Base-by-base conservation (phyloP, 129 eudicot genomes). In the Rutidosis leptorrhynchoides region DNA sequence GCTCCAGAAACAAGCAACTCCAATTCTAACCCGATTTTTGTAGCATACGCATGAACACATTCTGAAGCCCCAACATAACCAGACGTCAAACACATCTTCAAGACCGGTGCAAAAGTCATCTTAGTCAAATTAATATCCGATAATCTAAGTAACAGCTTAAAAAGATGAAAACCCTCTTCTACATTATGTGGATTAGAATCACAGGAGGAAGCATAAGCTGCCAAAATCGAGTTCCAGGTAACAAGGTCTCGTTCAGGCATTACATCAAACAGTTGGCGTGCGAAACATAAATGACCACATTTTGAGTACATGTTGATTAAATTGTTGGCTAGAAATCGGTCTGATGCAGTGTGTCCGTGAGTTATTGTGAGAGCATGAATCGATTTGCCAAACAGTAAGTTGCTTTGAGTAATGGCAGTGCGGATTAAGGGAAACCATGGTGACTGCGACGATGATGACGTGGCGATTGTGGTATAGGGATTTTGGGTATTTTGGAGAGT, bases 171-270 rank as follows among this genome's bases (percentile, higher is more conserved):
- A 57, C 62, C 62, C 62, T 26, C 32, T 57, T 26, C 62, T 3
- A 26, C 62, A 57, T 24, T 26, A 5, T 37, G 20, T 3, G 20
- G 6, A 25, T 57, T 17, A 14, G 27, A 27, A 27, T 58, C 63
- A 10, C 63, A 58, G 21, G 10, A n/a, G 40, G 33, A 58, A 24
- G 35, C 63, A 58, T 58, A 58, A 27, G 63, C 63, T 23, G 37
- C 78, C n/a, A 78, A 64, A 14, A 70, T 82, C 20, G 81, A 78
- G 25, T 82, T 82, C 86, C 87, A 82, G 2, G 87, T 65, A 3
- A 82, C 73, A 9, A 70, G 70, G 62, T 82, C 81, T 71, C 83
- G 62, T 12, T 74, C 62, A 28, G 83, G 83, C 63, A 65, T 79
- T 78, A 6, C 74, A 40, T 74, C 83, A 16, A 82, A 78, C 80